Percentiles rank a stretch among this genome's conserved stretches.
These are phyloP conservation scores for Umbilicus rupestris DNA, from an alignment of 164 flowering plant genomes.

Conservation along the genomic window DNA sequence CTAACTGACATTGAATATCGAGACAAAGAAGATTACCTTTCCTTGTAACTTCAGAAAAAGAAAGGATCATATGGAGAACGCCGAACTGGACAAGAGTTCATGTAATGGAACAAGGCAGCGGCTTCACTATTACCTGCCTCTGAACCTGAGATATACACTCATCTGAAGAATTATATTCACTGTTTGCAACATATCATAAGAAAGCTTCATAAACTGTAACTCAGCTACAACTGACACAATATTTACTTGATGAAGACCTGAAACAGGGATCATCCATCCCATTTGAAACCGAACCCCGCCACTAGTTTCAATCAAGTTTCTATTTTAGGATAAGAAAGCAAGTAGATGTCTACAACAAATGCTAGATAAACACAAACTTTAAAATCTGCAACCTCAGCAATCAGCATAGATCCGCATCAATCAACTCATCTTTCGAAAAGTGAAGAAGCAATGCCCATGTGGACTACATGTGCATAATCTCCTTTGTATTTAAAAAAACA, in stretches of 20 bases:
- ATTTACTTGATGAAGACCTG: not conserved
- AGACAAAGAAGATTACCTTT: not conserved
- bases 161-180: not conserved
- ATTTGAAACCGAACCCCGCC: not conserved
- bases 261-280: not conserved
- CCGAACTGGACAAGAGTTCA: not conserved
- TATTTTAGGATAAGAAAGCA: slow-evolving; percentile 3
- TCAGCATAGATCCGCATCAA: not conserved
- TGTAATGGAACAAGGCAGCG: not conserved
- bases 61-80: not conserved
- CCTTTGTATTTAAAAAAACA: not conserved
- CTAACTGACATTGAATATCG: not conserved
- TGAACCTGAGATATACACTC: not conserved
- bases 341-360: not conserved
- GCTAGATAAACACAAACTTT: slow-evolving; percentile 1
- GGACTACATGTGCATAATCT: not conserved
- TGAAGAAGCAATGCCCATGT: not conserved
- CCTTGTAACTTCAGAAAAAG: not conserved
- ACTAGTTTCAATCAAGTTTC: not conserved
- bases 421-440: not conserved
- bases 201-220: not conserved
- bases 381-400: not conserved
- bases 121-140: not conserved
- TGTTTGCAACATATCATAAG: not conserved
- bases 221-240: not conserved